phyloP scores from a whole-genome alignment of 177 flowering plant genomes.

The Tripterygium wilfordii region DNA sequence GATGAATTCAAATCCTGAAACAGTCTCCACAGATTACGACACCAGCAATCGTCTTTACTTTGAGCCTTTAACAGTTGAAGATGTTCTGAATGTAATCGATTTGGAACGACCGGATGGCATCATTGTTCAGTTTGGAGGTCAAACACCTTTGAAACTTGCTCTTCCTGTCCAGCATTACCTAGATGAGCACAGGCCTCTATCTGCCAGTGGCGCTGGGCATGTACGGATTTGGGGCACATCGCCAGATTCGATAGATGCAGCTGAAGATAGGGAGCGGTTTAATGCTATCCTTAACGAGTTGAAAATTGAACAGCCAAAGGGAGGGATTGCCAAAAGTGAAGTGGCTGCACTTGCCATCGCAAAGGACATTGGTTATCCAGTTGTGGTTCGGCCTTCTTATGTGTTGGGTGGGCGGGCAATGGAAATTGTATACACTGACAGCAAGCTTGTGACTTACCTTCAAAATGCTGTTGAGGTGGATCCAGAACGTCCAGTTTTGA shows the following conservation, averaged over 20 bases:
- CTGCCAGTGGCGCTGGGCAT: conserved; percentile 60
- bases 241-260: conserved; percentile 95
- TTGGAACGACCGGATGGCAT: conserved; percentile 93
- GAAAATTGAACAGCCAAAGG: conserved; percentile 83
- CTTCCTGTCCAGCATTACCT: conserved; percentile 78
- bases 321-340: conserved; percentile 92
- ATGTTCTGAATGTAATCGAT: conserved; percentile 76
- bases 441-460: conserved; percentile 70
- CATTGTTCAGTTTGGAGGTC: conserved; percentile 97
- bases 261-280: conserved; percentile 92
- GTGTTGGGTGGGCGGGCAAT: conserved; percentile 94
- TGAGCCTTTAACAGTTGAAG: conserved; percentile 94
- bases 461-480: conserved; percentile 89
- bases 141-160: conserved; percentile 86
- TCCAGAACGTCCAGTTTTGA: conserved; percentile 82
- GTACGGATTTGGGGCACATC: conserved; percentile 95
- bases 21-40: conserved; percentile 96
- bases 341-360: conserved; percentile 82
- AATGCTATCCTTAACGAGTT: conserved; percentile 76
- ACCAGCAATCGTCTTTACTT: conserved; percentile 96
- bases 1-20: conserved; percentile 98
- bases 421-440: conserved; percentile 91
- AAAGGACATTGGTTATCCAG: conserved; percentile 80
- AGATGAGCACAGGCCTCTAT: conserved; percentile 53
- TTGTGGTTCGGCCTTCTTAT: conserved; percentile 93